Percentiles rank a stretch among this genome's conserved stretches.
These are phyloP conservation scores for Mollisiaceae sp. DNA, from an alignment of 2,329 filamentous ascomycete species.

Conservation along the genomic window DNA sequence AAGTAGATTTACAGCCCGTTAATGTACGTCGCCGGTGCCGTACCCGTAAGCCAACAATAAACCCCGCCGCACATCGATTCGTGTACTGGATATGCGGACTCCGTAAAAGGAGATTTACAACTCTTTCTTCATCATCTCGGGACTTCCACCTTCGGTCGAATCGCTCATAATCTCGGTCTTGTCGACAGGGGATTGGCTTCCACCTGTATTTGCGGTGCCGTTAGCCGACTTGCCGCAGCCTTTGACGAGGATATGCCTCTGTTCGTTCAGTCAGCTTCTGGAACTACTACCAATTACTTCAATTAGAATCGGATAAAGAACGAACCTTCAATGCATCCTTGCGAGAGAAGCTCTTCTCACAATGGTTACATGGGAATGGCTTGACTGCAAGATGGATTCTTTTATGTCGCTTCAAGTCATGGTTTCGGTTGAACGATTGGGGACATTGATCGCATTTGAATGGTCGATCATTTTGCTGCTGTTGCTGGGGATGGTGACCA, in stretches of 20 bases:
- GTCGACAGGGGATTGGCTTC: slow-evolving; percentile 39
- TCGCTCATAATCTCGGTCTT: slow-evolving; percentile 41
- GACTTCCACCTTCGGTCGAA: slow-evolving; percentile 36
- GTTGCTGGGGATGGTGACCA: slow-evolving; percentile 57
- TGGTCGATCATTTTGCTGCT: slow-evolving; percentile 75
- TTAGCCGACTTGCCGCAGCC: slow-evolving; percentile 55
- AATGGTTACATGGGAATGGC: slow-evolving; percentile 88
- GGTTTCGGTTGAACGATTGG: slow-evolving; percentile 94
- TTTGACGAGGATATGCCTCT: slow-evolving; percentile 72
- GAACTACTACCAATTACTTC: slow-evolving; percentile 26
- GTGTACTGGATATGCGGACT: slow-evolving; percentile 8
- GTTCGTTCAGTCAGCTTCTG: slow-evolving; percentile 39
- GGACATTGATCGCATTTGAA: slow-evolving; percentile 94
- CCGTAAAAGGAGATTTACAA: slow-evolving; percentile 18
- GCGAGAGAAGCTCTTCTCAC: slow-evolving; percentile 94
- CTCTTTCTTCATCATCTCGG: slow-evolving; percentile 38
- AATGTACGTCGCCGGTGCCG: slow-evolving; percentile 28
- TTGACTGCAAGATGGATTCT: slow-evolving; percentile 94
- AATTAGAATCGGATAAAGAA: slow-evolving; percentile 36
- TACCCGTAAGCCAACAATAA: slow-evolving; percentile 7
- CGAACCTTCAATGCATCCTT: slow-evolving; percentile 96
- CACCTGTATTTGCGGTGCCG: slow-evolving; percentile 28
- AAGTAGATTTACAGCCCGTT: slow-evolving; percentile 23
- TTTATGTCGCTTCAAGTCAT: slow-evolving; percentile 95
- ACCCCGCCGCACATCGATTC: slow-evolving; percentile 13